Conservation (phyloP, 2,329 filamentous ascomycete genomes). For the Acrocalymma vagum region DNA sequence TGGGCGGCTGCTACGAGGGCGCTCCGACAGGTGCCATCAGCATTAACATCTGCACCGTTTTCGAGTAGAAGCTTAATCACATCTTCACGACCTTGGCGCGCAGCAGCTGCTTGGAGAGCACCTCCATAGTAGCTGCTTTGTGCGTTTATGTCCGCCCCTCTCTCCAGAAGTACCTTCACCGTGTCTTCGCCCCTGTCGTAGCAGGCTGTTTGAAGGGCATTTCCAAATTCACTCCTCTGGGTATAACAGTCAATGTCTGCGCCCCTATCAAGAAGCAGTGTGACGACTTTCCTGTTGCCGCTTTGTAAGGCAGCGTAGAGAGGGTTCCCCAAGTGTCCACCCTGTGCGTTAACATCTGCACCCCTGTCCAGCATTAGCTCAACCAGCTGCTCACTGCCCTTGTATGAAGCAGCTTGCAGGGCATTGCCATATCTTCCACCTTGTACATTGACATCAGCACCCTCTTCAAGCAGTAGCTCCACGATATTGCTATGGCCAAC, state of each 20-base stretch:
- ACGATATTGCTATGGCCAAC: slow-evolving; percentile 21
- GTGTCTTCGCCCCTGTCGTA: slow-evolving; percentile 11
- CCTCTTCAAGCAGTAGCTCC: slow-evolving; percentile 26
- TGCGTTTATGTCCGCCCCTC: slow-evolving; percentile 26
- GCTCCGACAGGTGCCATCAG: slow-evolving; percentile 23
- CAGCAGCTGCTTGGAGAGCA: slow-evolving; percentile 18
- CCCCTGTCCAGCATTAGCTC: not conserved
- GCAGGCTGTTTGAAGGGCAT: slow-evolving; percentile 20
- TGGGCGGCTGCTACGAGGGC: slow-evolving; percentile 27
- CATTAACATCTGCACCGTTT: slow-evolving; percentile 6
- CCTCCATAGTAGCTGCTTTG: slow-evolving; percentile 20
- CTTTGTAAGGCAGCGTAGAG: not conserved
- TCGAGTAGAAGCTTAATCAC: slow-evolving; percentile 10
- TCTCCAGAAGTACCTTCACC: slow-evolving; percentile 19
- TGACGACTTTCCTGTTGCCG: slow-evolving; percentile 22
- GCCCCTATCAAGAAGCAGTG: slow-evolving; percentile 23
- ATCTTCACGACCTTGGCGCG: slow-evolving; percentile 8
- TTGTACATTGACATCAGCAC: slow-evolving; percentile 25
- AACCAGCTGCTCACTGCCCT: slow-evolving; percentile 5
- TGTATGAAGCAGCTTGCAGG: slow-evolving; percentile 5
- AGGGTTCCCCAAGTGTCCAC: not conserved
- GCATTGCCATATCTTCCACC: slow-evolving; percentile 4
- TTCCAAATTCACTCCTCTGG: slow-evolving; percentile 16
- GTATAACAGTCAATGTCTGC: slow-evolving; percentile 23
- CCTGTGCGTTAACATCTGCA: not conserved